Percentiles rank a stretch among this genome's conserved stretches.
These are phyloP conservation scores for Caloboletus firmus DNA, from an alignment of 1,284 basidiomycete genomes.

Conservation along the genomic window DNA sequence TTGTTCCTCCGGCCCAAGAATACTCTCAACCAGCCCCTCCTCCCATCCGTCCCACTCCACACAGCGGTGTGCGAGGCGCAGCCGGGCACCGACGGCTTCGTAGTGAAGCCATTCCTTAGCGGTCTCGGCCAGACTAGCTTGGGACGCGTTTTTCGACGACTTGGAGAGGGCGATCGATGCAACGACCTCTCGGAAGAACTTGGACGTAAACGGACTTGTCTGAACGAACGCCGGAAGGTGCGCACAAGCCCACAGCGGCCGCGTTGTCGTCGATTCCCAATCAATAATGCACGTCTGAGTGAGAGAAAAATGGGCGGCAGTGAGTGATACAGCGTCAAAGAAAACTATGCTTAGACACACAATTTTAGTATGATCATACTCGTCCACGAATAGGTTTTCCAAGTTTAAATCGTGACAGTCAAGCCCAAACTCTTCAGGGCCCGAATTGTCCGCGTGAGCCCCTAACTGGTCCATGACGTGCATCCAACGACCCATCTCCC, in stretches of 20 bases:
- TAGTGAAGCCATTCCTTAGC: conserved; percentile 43
- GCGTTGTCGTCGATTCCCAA: conserved; percentile 81
- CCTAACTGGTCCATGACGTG: conserved; percentile 60
- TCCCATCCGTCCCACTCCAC: conserved; percentile 87
- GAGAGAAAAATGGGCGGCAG: background rate
- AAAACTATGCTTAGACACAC: conserved; percentile 43
- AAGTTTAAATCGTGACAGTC: conserved; percentile 79
- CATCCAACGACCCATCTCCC: conserved; percentile 71
- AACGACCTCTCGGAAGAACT: conserved; percentile 66
- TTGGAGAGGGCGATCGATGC: conserved; percentile 35
- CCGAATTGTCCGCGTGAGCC: conserved; percentile 19
- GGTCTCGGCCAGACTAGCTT: conserved; percentile 28
- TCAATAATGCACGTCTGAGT: conserved; percentile 77
- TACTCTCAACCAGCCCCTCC: conserved; percentile 71
- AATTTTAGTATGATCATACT: conserved; percentile 61
- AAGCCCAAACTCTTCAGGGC: conserved; percentile 49
- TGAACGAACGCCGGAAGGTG: conserved; percentile 78
- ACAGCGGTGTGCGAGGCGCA: conserved; percentile 73
- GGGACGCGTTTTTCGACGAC: conserved; percentile 14
- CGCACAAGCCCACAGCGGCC: conserved; percentile 78
- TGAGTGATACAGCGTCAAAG: background rate
- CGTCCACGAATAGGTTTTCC: conserved; percentile 80
- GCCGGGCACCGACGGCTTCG: conserved; percentile 60
- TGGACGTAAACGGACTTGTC: conserved; percentile 67
- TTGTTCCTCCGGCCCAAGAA: conserved; percentile 66